phyloP scores from a whole-genome alignment of 768 basidiomycete species.

The Lentinula raphanica region DNA sequence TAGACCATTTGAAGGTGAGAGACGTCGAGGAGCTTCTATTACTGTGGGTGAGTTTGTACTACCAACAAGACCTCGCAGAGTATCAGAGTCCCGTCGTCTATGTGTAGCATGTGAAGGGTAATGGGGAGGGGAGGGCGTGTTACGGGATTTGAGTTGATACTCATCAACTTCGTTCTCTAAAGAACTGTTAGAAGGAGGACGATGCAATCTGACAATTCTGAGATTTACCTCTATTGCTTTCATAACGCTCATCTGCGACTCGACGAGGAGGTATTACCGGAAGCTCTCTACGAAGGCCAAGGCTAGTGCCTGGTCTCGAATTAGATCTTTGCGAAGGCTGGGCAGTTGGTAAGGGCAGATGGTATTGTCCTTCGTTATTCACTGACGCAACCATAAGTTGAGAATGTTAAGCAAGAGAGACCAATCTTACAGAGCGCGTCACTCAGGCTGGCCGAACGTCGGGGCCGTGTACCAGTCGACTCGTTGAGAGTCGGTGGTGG shows the following conservation, averaged over 20 bases:
- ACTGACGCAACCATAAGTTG: slow-evolving; percentile 19
- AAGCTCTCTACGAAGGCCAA: slow-evolving; percentile 27
- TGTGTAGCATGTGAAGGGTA: slow-evolving; percentile 38
- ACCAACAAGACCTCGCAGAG: slow-evolving; percentile 46
- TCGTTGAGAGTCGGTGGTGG: slow-evolving; percentile 23
- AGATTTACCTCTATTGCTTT: slow-evolving; percentile 2
- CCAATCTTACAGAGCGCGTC: slow-evolving; percentile 36
- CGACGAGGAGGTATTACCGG: slow-evolving; percentile 24
- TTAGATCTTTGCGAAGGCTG: slow-evolving; percentile 16
- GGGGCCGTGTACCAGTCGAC: slow-evolving; percentile 49
- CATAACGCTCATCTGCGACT: slow-evolving; percentile 29
- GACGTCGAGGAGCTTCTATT: slow-evolving; percentile 23
- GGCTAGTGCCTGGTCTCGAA: slow-evolving; percentile 39
- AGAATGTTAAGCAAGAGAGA: slow-evolving; percentile 10
- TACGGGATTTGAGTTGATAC: slow-evolving; percentile 24
- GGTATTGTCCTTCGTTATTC: slow-evolving; percentile 19
- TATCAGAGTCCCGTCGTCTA: slow-evolving; percentile 72
- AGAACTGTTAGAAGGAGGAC: neutral
- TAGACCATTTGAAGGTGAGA: slow-evolving; percentile 7
- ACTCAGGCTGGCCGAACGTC: slow-evolving; percentile 75
- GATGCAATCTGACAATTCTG: neutral
- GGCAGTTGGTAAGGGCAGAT: slow-evolving; percentile 11
- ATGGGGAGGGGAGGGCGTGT: slow-evolving; percentile 35
- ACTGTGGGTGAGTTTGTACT: slow-evolving; percentile 46
- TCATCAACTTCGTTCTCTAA: slow-evolving; percentile 15